Conservation (phyloP, 371 early-diverging fungal genomes). For the Thermomucor indicae-seudaticae region DNA sequence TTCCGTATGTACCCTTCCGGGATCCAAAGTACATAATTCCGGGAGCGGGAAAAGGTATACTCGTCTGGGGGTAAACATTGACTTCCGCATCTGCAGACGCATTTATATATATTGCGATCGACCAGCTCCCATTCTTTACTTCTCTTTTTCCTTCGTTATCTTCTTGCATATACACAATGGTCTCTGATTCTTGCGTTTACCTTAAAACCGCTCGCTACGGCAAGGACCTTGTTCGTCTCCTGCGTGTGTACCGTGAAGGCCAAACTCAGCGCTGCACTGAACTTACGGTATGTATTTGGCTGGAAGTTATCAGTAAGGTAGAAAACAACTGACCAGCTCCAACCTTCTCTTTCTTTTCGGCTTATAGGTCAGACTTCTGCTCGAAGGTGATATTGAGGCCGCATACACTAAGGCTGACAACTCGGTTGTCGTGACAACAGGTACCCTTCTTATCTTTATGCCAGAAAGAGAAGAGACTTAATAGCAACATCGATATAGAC, state of each 20-base stretch:
- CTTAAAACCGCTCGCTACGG: conserved; percentile 68
- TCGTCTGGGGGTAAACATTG: too few relatives aligned
- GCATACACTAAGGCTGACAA: conserved; percentile 84
- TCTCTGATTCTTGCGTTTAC: conserved; percentile 31
- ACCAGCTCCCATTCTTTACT: too few relatives aligned
- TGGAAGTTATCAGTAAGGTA: not conserved
- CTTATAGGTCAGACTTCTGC: conserved; percentile 58
- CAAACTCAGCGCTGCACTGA: conserved; percentile 71
- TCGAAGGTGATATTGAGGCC: conserved; percentile 73
- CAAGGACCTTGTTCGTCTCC: conserved; percentile 75
- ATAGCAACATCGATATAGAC: conserved; percentile 39
- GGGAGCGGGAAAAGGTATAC: too few relatives aligned
- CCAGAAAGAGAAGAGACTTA: not conserved
- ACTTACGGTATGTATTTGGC: conserved; percentile 50
- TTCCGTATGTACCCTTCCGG: too few relatives aligned
- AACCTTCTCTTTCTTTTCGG: not conserved
- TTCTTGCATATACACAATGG: too few relatives aligned
- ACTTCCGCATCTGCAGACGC: too few relatives aligned
- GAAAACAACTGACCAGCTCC: not conserved
- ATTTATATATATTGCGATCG: too few relatives aligned
- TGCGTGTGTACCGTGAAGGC: conserved; percentile 70
- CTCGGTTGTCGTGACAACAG: conserved; percentile 48
- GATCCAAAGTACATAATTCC: too few relatives aligned
- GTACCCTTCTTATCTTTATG: conserved; percentile 25
- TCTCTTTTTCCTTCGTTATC: too few relatives aligned